phyloP scores from a whole-genome alignment of 2,329 filamentous ascomycete species.

The Ophiosphaerella narmari region DNA sequence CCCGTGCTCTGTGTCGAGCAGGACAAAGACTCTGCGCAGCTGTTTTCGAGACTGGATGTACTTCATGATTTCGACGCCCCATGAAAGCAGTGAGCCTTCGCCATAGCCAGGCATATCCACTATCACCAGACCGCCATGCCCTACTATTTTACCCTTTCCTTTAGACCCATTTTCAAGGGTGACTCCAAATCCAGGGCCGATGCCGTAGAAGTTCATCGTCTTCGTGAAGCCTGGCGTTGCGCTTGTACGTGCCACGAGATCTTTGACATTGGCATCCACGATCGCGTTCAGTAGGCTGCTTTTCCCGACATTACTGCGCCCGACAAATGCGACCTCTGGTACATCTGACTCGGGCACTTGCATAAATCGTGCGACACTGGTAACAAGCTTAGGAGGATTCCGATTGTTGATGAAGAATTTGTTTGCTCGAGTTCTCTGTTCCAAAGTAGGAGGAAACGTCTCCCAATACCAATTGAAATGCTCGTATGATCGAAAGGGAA shows the following conservation, averaged over 20 bases:
- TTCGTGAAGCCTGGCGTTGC: slow-evolving; percentile 65
- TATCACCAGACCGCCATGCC: slow-evolving; percentile 57
- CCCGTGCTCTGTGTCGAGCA: slow-evolving; percentile 67
- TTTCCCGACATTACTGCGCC: slow-evolving; percentile 73
- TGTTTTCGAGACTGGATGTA: slow-evolving; percentile 67
- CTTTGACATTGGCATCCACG: slow-evolving; percentile 50
- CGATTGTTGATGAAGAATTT: slow-evolving; percentile 49
- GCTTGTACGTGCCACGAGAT: slow-evolving; percentile 52
- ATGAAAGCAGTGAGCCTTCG: slow-evolving; percentile 62
- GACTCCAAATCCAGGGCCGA: slow-evolving; percentile 49
- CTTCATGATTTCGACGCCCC: slow-evolving; percentile 71
- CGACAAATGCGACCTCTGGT: slow-evolving; percentile 69
- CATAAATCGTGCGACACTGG: slow-evolving; percentile 65
- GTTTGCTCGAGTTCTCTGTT: slow-evolving; percentile 49
- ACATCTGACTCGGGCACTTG: slow-evolving; percentile 59
- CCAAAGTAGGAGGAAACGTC: slow-evolving; percentile 26
- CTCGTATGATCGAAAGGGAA: slow-evolving; percentile 3
- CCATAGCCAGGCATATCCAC: slow-evolving; percentile 77
- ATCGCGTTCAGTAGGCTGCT: slow-evolving; percentile 69
- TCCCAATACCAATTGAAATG: slow-evolving; percentile 43
- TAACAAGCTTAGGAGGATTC: slow-evolving; percentile 58
- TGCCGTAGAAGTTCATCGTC: slow-evolving; percentile 69
- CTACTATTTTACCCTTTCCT: slow-evolving; percentile 39
- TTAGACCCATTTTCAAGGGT: slow-evolving; percentile 21
- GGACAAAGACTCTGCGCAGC: slow-evolving; percentile 65